A percentile compares a stretch with the other conserved stretches of the same genome.
Conservation (phyloP, 371 early-diverging fungal genomes). For the Apophysomyces elegans region DNA sequence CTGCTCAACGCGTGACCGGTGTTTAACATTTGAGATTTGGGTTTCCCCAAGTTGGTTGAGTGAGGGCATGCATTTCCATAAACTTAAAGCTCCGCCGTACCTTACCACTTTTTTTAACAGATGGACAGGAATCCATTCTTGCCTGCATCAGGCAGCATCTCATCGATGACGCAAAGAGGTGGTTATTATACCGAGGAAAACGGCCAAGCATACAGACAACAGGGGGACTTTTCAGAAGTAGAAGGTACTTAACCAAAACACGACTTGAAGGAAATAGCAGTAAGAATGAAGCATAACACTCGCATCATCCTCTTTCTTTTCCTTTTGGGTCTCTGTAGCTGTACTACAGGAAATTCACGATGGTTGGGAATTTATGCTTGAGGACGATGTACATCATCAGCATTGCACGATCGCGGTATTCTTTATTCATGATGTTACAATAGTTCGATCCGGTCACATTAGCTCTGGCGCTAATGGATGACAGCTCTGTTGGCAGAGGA, state of each 20-base stretch:
- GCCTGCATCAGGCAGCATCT: not conserved
- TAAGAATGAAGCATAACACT: not conserved
- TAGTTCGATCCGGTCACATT: slow-evolving; percentile 92
- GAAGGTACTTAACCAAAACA: slow-evolving; percentile 23
- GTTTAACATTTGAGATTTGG: too few species aligned
- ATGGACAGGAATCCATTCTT: slow-evolving; percentile 15
- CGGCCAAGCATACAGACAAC: not conserved
- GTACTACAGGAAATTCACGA: slow-evolving; percentile 56
- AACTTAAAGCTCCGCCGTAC: not conserved
- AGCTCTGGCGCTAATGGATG: slow-evolving; percentile 86
- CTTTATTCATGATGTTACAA: not conserved
- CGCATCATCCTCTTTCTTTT: not conserved
- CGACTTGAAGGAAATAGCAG: not conserved
- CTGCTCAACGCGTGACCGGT: too few species aligned
- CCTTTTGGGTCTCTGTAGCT: slow-evolving; percentile 17
- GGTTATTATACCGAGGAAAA: slow-evolving; percentile 12
- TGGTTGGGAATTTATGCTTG: slow-evolving; percentile 72
- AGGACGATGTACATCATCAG: slow-evolving; percentile 47
- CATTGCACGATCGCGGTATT: not conserved
- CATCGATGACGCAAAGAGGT: not conserved
- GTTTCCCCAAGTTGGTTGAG: too few species aligned
- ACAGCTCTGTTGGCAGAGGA: slow-evolving; percentile 76
- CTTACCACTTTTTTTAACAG: not conserved
- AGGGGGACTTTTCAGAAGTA: slow-evolving; percentile 39
- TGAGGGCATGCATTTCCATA: not conserved